A percentile compares a stretch with the other conserved stretches of the same genome.
Evolutionary conservation across 1,284 basidiomycete genomes (phyloP).

Genomic region (Ceratobasidium sp.): DNA sequence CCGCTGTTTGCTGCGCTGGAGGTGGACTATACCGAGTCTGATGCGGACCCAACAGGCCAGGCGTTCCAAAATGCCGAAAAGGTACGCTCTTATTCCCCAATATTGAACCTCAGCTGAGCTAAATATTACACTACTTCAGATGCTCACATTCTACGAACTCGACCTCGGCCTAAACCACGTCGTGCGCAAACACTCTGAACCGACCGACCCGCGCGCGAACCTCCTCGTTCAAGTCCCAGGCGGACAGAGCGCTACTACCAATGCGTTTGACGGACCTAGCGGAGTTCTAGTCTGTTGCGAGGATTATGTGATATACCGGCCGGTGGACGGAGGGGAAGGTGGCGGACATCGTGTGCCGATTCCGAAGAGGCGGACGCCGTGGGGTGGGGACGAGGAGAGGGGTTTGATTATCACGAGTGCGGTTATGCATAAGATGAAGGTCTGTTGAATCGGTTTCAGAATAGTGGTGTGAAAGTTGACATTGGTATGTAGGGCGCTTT

Average conservation of each 20-base stretch:
- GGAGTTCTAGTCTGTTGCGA: constrained; percentile 97
- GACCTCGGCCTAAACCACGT: constrained; percentile 97
- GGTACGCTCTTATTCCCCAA: constrained; percentile 62
- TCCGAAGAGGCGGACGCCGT: constrained; percentile 85
- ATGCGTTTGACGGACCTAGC: constrained; percentile 92
- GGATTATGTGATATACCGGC: constrained; percentile 96
- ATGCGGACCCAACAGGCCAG: constrained; percentile 94
- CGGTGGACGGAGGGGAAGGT: constrained; percentile 75
- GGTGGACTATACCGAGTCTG: constrained; percentile 93
- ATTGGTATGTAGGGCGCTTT: constrained; percentile 82
- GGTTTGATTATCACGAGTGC: constrained; percentile 91
- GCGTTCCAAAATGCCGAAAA: constrained; percentile 92
- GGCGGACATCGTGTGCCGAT: constrained; percentile 92
- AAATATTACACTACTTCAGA: constrained; percentile 62
- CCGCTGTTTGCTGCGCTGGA: constrained; percentile 95
- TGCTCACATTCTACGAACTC: constrained; percentile 96
- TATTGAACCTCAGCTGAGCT: background rate
- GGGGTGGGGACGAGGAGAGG: constrained; percentile 80
- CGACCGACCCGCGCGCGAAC: constrained; percentile 93
- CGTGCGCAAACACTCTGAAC: constrained; percentile 96
- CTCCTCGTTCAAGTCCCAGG: constrained; percentile 96
- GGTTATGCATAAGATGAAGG: constrained; percentile 79
- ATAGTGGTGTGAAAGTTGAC: too few species aligned
- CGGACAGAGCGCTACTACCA: constrained; percentile 83
- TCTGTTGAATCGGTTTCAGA: too few species aligned